Evolutionary conservation across 257 asterid genomes (phyloP).

Genomic region (Coffea eugenioides): DNA sequence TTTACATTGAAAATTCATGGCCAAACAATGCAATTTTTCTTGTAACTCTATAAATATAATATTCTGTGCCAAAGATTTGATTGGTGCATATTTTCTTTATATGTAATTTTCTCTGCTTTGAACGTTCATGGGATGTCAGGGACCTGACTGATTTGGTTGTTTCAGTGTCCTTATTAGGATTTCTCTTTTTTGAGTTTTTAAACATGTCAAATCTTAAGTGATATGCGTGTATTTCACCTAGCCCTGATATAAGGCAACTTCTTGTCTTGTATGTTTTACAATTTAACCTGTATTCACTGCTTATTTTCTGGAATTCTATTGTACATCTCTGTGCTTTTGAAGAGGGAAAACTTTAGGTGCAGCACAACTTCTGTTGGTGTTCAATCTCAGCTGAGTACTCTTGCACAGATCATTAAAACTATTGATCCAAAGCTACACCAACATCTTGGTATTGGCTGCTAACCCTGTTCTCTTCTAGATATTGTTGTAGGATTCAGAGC

Average conservation of each 20-base stretch:
- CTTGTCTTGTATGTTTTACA: background rate
- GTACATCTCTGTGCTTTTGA: constrained; percentile 25
- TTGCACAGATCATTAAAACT: constrained; percentile 75
- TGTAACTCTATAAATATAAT: too few relatives aligned
- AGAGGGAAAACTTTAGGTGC: constrained; percentile 93
- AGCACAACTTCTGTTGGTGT: constrained; percentile 81
- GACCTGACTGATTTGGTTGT: too few relatives aligned
- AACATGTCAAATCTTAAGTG: background rate
- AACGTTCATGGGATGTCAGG: too few relatives aligned
- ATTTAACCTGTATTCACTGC: background rate
- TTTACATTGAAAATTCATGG: too few relatives aligned
- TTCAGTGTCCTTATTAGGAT: too few relatives aligned
- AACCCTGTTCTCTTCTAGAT: constrained; percentile 20
- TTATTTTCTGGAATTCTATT: constrained; percentile 23
- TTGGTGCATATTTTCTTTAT: too few relatives aligned
- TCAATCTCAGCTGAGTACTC: constrained; percentile 84
- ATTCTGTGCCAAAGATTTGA: too few relatives aligned
- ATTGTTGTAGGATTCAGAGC: background rate
- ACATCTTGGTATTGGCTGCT: constrained; percentile 73
- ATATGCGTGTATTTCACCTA: background rate
- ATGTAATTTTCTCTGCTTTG: too few relatives aligned
- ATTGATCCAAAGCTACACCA: constrained; percentile 93
- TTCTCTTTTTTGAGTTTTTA: background rate
- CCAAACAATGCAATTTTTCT: too few relatives aligned
- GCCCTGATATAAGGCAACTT: background rate